Conservation (phyloP, 805 yeast species). For the Spathaspora sp. region DNA sequence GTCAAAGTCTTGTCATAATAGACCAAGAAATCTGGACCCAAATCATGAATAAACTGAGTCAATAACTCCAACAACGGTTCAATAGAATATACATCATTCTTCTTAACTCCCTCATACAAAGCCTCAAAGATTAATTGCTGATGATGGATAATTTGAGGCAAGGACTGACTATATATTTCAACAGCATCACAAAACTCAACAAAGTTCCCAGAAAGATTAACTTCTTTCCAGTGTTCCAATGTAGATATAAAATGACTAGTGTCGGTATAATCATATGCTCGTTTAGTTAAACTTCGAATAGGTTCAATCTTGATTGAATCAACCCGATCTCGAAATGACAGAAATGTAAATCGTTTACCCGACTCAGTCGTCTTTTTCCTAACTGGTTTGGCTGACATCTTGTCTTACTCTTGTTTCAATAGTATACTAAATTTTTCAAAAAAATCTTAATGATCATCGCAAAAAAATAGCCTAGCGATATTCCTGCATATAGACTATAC, state of each 20-base stretch:
- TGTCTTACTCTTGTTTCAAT: background rate
- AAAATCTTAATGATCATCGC: background rate
- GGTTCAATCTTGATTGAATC: constrained; percentile 86
- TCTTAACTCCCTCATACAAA: constrained; percentile 43
- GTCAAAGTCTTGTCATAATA: constrained; percentile 55
- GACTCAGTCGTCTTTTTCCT: constrained; percentile 48
- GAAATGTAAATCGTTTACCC: constrained; percentile 53
- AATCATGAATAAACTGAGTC: constrained; percentile 85
- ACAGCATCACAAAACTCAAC: constrained; percentile 57
- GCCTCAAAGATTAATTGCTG: constrained; percentile 53
- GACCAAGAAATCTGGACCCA: constrained; percentile 85
- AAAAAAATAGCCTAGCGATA: background rate
- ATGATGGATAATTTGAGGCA: constrained; percentile 80
- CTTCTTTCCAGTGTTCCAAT: constrained; percentile 82
- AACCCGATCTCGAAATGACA: constrained; percentile 79
- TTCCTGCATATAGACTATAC: background rate
- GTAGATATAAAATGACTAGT: constrained; percentile 77
- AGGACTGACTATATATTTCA: constrained; percentile 54
- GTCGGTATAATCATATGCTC: constrained; percentile 69
- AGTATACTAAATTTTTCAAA: background rate
- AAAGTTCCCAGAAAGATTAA: constrained; percentile 72
- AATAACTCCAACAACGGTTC: constrained; percentile 77
- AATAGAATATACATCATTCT: constrained; percentile 64
- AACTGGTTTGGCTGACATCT: background rate
- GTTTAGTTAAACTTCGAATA: constrained; percentile 44